phyloP scores from a whole-genome alignment of 495 filamentous ascomycete species.

The Filosporella fistucella region DNA sequence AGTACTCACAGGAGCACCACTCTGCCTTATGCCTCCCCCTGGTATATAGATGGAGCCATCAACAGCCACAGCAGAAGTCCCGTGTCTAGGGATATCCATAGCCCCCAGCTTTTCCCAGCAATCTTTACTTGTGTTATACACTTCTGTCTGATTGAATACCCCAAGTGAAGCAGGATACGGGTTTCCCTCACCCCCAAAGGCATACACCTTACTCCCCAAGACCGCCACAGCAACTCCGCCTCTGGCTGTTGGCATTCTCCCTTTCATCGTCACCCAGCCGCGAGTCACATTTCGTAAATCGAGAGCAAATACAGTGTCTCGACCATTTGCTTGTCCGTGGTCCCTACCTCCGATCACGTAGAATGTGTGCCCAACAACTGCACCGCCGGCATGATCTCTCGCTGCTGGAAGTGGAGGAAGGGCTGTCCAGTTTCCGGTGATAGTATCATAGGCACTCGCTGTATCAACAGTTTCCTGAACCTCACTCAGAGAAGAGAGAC shows the following conservation, averaged over 20 bases:
- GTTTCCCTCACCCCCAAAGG: slow-evolving; percentile 41
- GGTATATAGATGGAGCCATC: slow-evolving; percentile 24
- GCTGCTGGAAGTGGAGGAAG: slow-evolving; percentile 26
- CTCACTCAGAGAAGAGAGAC: slow-evolving; percentile 4
- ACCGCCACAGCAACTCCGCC: slow-evolving; percentile 30
- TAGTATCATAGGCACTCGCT: slow-evolving; percentile 31
- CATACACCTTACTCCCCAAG: slow-evolving; percentile 28
- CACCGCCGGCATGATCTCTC: slow-evolving; percentile 32
- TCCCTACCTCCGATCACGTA: slow-evolving; percentile 33
- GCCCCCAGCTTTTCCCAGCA: slow-evolving; percentile 21
- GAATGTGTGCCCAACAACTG: slow-evolving; percentile 27
- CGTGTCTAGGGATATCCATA: slow-evolving; percentile 34
- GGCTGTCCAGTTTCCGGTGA: slow-evolving; percentile 22
- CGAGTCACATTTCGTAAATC: slow-evolving; percentile 22
- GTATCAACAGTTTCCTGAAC: slow-evolving; percentile 12
- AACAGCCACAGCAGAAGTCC: slow-evolving; percentile 28
- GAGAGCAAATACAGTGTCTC: slow-evolving; percentile 31
- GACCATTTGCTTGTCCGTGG: slow-evolving; percentile 23
- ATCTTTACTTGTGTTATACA: slow-evolving; percentile 29
- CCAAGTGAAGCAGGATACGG: slow-evolving; percentile 10
- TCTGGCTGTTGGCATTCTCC: slow-evolving; percentile 28
- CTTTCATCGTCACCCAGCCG: slow-evolving; percentile 20
- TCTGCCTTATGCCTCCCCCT: not conserved
- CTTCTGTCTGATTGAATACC: slow-evolving; percentile 31
- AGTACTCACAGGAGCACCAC: too few relatives aligned